Evolutionary conservation across 257 asterid genomes (phyloP).

Genomic region (Coffea canephora): DNA sequence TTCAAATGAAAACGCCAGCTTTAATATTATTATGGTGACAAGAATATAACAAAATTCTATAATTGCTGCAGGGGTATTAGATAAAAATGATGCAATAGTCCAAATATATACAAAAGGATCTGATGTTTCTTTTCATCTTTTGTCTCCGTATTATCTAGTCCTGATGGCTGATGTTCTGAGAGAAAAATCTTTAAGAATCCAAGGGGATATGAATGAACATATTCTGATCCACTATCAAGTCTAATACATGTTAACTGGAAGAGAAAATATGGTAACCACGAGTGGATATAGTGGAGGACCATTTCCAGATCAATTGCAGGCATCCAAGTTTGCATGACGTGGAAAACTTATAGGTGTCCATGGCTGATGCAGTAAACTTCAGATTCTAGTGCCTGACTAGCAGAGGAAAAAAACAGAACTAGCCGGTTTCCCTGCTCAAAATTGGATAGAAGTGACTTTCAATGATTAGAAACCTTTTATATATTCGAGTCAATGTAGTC

Average conservation of each 20-base stretch:
- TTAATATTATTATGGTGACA: not conserved
- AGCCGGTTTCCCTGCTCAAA: conserved; percentile 9
- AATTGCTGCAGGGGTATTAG: not conserved
- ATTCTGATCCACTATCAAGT: not conserved
- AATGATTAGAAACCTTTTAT: conserved; percentile 13
- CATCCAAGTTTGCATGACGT: conserved; percentile 10
- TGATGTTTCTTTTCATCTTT: too few relatives aligned
- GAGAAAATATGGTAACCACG: not conserved
- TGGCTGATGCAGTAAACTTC: conserved; percentile 9
- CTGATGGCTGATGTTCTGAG: not conserved
- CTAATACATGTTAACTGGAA: conserved; percentile 5
- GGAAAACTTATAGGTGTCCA: not conserved
- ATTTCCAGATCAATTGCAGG: not conserved
- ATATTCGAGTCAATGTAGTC: not conserved
- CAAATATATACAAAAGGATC: too few relatives aligned
- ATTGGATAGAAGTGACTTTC: conserved; percentile 9
- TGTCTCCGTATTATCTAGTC: too few relatives aligned
- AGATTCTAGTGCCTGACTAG: not conserved
- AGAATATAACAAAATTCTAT: not conserved
- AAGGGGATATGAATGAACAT: not conserved
- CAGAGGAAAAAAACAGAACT: not conserved
- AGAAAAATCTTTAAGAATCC: not conserved
- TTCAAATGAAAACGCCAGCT: not conserved
- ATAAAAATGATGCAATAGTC: not conserved
- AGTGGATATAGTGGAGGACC: conserved; percentile 1